Conservation (phyloP, 371 early-diverging fungal species). For the Actinomortierella ambigua region DNA sequence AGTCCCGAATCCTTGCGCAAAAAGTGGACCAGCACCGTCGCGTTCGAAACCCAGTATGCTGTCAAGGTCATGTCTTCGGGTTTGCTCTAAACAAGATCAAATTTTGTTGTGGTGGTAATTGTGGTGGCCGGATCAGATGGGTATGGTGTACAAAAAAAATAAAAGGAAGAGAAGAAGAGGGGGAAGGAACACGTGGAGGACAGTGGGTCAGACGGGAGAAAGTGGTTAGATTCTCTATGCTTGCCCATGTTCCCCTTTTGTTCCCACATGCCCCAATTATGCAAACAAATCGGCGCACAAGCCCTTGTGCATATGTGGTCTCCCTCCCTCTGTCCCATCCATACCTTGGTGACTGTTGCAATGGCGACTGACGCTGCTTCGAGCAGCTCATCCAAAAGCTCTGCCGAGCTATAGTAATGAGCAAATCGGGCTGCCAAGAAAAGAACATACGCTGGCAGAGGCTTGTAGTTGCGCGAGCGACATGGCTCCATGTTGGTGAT, state of each 20-base stretch:
- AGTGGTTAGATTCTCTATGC: slow-evolving; percentile 6
- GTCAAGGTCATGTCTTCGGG: slow-evolving; percentile 53
- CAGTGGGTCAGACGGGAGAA: neutral
- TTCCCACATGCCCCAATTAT: slow-evolving; percentile 1
- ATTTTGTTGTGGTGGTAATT: no score
- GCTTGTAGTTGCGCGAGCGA: slow-evolving; percentile 58
- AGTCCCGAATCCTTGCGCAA: slow-evolving; percentile 80
- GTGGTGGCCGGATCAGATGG: no score
- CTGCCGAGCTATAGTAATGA: slow-evolving; percentile 73
- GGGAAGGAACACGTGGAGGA: no score
- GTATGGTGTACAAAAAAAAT: no score
- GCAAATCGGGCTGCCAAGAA: slow-evolving; percentile 90
- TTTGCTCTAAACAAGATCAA: slow-evolving; percentile 41
- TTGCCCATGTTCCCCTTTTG: no score
- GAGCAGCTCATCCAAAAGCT: slow-evolving; percentile 73
- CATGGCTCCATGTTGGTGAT: slow-evolving; percentile 68
- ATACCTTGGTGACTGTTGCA: slow-evolving; percentile 61
- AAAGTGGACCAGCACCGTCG: slow-evolving; percentile 74
- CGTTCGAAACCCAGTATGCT: slow-evolving; percentile 87
- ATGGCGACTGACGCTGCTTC: slow-evolving; percentile 67
- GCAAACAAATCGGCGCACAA: neutral
- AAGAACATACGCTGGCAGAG: slow-evolving; percentile 83
- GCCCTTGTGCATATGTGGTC: neutral
- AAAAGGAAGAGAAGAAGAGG: no score
- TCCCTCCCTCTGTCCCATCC: neutral